Base-by-base conservation (phyloP, 441 rosid genomes). In the California macrophylla region DNA sequence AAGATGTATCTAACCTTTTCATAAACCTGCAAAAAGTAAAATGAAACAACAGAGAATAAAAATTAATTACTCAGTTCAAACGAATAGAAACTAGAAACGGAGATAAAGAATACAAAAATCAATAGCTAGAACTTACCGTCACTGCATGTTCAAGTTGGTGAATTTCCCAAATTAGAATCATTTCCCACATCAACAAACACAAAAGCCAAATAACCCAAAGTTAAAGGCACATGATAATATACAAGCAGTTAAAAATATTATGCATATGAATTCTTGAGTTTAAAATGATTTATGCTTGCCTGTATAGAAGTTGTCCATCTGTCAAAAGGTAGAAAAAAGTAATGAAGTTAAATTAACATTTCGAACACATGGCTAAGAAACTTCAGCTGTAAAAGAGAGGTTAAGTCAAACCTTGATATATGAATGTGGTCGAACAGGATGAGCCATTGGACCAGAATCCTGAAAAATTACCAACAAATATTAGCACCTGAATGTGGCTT, bases 361-460 rank as follows among this genome's bases (percentile, higher is more conserved):
- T 8, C 4, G 21, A 54, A 66, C 24, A 38, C 20, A 54, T 24
- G 68, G 54, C 6, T 66, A 36, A 58, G 25, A 24, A 42, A 42
- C 52, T 42, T 47, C 40, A 42, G 29, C 50, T 32, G 16, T 54
- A 62, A 38, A 32, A 70, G 20, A 69, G 6, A 74, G 61, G 61
- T 0, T 20, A 54, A 20, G 61, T 36, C 83, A 74, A 60, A 93
- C 98, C 98, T 91, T 92, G 77, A 94, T 92, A 82, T 94, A 94
- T 74, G 98, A 94, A 84, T 94, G 97, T 5, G 99, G 98, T 63
- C 93, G 85, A 54, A 94, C 97, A 73, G 99, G 98, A 81, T 94
- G 98, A 70, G 99, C 99, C 98, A 94, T 94, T 23, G 99, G 99
- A 84, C 99, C 96, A 74, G 89, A 87, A 90, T 94, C 99, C 99